A percentile compares a stretch with the other conserved stretches of the same genome.
Evolutionary conservation across 2,329 filamentous ascomycete species (phyloP).

Genomic region (Coleophoma crateriformis): DNA sequence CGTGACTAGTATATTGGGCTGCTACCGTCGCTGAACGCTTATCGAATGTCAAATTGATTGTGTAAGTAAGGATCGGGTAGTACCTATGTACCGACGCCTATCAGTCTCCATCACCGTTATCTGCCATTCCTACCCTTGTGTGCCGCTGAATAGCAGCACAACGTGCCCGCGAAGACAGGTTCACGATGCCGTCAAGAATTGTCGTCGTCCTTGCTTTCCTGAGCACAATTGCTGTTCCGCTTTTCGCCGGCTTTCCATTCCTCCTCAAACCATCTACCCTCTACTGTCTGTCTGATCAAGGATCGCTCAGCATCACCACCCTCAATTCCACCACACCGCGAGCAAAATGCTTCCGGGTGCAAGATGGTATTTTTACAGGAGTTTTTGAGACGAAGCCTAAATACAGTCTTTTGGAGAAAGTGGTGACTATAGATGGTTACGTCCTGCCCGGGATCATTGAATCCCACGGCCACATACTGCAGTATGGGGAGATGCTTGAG

Average conservation of each 20-base stretch:
- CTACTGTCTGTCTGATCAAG: constrained; percentile 17
- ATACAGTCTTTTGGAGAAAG: constrained; percentile 20
- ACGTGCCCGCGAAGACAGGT: too few species aligned
- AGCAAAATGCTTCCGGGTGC: constrained; percentile 51
- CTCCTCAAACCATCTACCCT: constrained; percentile 4
- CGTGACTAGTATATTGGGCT: too few species aligned
- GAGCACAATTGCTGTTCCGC: background rate
- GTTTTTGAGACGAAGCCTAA: constrained; percentile 34
- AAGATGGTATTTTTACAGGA: constrained; percentile 42
- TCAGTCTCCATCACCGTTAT: too few species aligned
- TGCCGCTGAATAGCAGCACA: too few species aligned
- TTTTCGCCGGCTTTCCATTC: background rate
- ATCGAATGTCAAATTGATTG: too few species aligned
- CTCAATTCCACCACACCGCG: constrained; percentile 30
- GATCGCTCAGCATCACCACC: constrained; percentile 37
- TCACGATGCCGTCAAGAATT: background rate
- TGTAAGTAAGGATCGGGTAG: too few species aligned
- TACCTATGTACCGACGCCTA: too few species aligned
- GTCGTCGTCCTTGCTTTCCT: background rate
- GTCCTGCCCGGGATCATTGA: constrained; percentile 67
- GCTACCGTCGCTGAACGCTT: too few species aligned
- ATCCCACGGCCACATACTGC: constrained; percentile 61
- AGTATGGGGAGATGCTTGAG: constrained; percentile 62
- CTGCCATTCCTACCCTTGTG: too few species aligned
- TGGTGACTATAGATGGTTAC: constrained; percentile 37